phyloP scores from a whole-genome alignment of 73 alveolate genomes.

The Paraurostyla sp. region DNA sequence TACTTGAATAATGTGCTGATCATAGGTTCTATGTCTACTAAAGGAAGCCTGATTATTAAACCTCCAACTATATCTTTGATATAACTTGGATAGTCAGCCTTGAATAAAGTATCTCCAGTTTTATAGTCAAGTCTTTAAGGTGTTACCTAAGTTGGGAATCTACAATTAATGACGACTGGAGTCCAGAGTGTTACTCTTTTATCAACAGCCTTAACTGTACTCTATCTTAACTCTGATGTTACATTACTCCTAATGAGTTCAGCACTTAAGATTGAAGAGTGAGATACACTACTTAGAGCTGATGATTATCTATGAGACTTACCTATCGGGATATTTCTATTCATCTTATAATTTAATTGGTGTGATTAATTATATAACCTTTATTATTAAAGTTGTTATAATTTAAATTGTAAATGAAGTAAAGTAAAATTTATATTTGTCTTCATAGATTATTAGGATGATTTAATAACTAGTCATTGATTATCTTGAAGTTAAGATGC shows the following conservation, averaged over 20 bases:
- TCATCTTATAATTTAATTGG: too few relatives aligned
- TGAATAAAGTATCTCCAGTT: neutral
- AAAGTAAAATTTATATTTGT: too few relatives aligned
- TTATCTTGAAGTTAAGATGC: too few relatives aligned
- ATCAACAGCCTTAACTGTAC: neutral
- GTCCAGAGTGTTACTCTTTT: neutral
- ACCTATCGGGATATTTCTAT: too few relatives aligned
- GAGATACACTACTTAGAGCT: too few relatives aligned
- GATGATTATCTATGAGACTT: too few relatives aligned
- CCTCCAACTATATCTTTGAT: neutral
- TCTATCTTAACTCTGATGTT: neutral
- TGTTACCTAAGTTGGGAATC: neutral
- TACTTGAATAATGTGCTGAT: too few relatives aligned
- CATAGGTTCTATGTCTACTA: neutral
- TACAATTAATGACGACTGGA: neutral
- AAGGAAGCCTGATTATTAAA: neutral
- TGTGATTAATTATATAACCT: too few relatives aligned
- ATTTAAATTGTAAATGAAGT: too few relatives aligned
- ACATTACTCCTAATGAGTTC: neutral
- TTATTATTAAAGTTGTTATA: too few relatives aligned
- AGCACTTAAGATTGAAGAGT: neutral
- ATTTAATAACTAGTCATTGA: too few relatives aligned
- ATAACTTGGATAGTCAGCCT: neutral
- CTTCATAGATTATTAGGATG: too few relatives aligned
- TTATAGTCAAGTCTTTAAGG: neutral